A percentile compares a stretch with the other conserved stretches of the same genome.
These are phyloP conservation scores for Benincasa hispida DNA, from an alignment of 306 rosid species.

Conservation along the genomic window DNA sequence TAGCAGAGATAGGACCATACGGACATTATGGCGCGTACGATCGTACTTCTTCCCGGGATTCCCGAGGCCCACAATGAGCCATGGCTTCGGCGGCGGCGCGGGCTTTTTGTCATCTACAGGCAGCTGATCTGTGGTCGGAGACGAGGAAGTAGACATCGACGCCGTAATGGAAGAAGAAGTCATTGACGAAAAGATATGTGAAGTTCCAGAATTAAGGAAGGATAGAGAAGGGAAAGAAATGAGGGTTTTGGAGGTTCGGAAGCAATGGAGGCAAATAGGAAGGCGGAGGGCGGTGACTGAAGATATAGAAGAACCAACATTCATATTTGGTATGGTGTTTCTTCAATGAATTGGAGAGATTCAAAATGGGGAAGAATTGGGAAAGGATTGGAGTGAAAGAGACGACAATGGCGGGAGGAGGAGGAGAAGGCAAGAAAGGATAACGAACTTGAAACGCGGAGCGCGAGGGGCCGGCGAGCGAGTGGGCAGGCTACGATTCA, in stretches of 20 bases:
- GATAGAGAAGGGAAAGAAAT: background rate
- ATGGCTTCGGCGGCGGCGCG: conserved; percentile 9
- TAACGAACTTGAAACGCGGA: too few relatives aligned
- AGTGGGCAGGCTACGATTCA: too few relatives aligned
- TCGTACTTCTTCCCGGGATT: conserved; percentile 16
- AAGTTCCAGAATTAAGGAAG: background rate
- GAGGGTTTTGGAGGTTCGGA: background rate
- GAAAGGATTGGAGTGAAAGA: background rate
- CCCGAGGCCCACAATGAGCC: conserved; percentile 16
- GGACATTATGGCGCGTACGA: conserved; percentile 15
- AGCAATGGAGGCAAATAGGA: background rate
- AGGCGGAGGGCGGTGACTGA: background rate
- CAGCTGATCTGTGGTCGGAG: background rate
- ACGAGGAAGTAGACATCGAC: background rate
- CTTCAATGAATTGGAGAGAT: background rate
- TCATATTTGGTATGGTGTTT: background rate
- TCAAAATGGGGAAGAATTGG: background rate
- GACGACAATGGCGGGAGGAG: background rate
- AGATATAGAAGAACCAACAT: background rate
- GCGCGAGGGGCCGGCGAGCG: too few relatives aligned
- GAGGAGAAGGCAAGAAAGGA: too few relatives aligned
- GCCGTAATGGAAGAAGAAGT: background rate
- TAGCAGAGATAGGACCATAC: conserved; percentile 2
- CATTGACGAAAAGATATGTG: background rate
- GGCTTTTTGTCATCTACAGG: background rate